Evolutionary conservation across 768 basidiomycete species (phyloP), one percentile per base, ranked within the genome.

Genomic region (Brasilioporus rufonigricans): DNA sequence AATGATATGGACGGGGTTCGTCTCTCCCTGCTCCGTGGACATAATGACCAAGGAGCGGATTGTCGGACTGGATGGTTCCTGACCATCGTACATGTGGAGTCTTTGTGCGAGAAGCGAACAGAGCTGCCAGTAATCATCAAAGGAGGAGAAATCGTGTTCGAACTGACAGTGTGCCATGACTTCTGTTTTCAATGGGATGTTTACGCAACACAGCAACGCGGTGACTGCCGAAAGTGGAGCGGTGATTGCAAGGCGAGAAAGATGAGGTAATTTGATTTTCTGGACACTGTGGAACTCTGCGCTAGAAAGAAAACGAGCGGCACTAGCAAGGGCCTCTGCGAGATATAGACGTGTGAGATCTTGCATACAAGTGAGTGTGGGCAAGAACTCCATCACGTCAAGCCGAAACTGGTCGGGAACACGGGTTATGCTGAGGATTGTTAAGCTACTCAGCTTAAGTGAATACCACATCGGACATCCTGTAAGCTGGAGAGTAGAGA

Each of bases 331-430:
- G 11, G 65, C 63, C 40, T 66, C 50, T n/a, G 70, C 62, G 14
- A 79, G 62, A 49, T 68, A 60, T 3, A 77, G 66, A 16, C 59
- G 54, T 48, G 65, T 65, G 2, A 78, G 63, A 36, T 54, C n/a
- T 7, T 71, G 72, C 72, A 74, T 74, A 39, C 64, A 56, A 21
- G 60, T 48, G 6, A 79, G 66, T 5, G 65, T 63, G n/a, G 65
- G 52, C 8, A 74, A 44, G 18, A 80, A 57, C 38, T 73, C 68
- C 7, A 50, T 48, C 24, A 64, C 61, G 13, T 66, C 56, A 1
- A 72, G 73, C 18, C 67, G 67, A 23, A 62, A 51, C 12, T 47
- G 36, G 2, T 13, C 21, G 21, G 67, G 50, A 3, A 71, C 47
- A 44, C 65, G 33, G 21, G 62, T 52, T 2, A 80, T 57, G 33